Percentiles rank a stretch among this genome's conserved stretches.
Conservation (phyloP, 192 early-diverging fungal species). For the Umbelopsis ramanniana region DNA sequence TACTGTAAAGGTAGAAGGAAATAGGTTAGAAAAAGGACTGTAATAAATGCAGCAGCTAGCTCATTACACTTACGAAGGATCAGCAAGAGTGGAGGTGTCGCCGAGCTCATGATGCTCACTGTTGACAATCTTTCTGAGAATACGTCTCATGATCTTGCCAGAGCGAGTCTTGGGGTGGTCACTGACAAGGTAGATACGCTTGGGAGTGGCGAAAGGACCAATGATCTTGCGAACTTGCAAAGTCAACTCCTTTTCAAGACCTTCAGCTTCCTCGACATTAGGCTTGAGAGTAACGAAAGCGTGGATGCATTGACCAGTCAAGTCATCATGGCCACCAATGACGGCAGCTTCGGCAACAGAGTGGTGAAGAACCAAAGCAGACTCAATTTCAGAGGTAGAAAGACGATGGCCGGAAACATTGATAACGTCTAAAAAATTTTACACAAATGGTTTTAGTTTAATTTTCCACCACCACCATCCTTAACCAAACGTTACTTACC, state of each 20-base stretch:
- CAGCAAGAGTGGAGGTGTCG: conserved; percentile 87
- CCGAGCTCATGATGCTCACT: conserved; percentile 85
- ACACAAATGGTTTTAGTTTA: no score
- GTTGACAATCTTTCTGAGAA: conserved; percentile 92
- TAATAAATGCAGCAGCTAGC: no score
- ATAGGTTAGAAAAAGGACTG: no score
- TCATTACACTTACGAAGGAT: conserved; percentile 67
- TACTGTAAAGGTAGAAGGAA: neutral
- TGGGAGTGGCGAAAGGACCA: conserved; percentile 94
- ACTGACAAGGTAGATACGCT: conserved; percentile 81
- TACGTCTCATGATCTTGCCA: conserved; percentile 96
- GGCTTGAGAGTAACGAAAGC: conserved; percentile 85
- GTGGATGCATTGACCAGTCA: conserved; percentile 91
- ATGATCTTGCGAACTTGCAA: conserved; percentile 86
- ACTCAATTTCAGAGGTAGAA: conserved; percentile 94
- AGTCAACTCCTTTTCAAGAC: conserved; percentile 65
- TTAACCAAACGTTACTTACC: conserved; percentile 20
- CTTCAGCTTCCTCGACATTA: conserved; percentile 51
- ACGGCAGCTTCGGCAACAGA: conserved; percentile 93
- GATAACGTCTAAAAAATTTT: conserved; percentile 94
- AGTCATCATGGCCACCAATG: conserved; percentile 85
- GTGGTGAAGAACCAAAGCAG: conserved; percentile 82
- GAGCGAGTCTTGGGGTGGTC: conserved; percentile 96
- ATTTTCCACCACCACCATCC: no score
- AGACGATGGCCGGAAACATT: conserved; percentile 96